A percentile compares a stretch with the other conserved stretches of the same genome.
Conservation (phyloP, 1,284 basidiomycete genomes). For the Meira miltonrushii region DNA sequence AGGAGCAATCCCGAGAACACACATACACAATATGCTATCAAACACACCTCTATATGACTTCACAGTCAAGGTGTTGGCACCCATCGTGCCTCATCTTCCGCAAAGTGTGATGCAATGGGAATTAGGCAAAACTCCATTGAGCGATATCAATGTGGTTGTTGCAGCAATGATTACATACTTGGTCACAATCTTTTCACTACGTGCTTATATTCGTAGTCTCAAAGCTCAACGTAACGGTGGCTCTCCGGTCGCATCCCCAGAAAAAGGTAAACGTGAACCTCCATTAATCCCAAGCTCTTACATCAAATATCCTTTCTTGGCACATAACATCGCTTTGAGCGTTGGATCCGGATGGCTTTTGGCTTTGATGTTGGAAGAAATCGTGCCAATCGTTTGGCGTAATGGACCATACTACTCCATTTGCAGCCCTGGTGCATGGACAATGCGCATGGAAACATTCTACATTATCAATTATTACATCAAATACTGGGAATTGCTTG, state of each 20-base stretch:
- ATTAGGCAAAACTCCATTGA: conserved; percentile 10
- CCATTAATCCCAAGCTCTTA: conserved; percentile 3
- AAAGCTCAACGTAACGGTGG: conserved; percentile 58
- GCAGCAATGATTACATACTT: conserved; percentile 71
- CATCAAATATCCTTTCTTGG: conserved; percentile 73
- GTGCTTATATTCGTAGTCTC: conserved; percentile 69
- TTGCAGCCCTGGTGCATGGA: conserved; percentile 75
- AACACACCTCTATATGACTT: conserved; percentile 13
- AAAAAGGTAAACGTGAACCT: not conserved
- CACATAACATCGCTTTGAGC: conserved; percentile 85
- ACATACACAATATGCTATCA: conserved; percentile 12
- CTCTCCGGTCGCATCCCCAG: not conserved
- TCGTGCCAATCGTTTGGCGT: conserved; percentile 30
- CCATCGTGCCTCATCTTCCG: conserved; percentile 1
- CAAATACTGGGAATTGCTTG: conserved; percentile 65
- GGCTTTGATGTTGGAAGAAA: conserved; percentile 74
- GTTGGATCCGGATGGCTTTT: conserved; percentile 75
- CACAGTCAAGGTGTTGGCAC: conserved; percentile 6
- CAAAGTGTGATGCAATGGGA: conserved; percentile 10
- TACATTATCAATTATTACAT: conserved; percentile 90
- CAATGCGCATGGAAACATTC: conserved; percentile 61
- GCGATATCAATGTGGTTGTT: not conserved
- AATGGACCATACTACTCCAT: conserved; percentile 60
- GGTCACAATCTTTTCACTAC: conserved; percentile 78
- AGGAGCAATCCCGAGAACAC: no score